phyloP scores from a whole-genome alignment of 164 flowering plant genomes.

The Aristolochia californica region DNA sequence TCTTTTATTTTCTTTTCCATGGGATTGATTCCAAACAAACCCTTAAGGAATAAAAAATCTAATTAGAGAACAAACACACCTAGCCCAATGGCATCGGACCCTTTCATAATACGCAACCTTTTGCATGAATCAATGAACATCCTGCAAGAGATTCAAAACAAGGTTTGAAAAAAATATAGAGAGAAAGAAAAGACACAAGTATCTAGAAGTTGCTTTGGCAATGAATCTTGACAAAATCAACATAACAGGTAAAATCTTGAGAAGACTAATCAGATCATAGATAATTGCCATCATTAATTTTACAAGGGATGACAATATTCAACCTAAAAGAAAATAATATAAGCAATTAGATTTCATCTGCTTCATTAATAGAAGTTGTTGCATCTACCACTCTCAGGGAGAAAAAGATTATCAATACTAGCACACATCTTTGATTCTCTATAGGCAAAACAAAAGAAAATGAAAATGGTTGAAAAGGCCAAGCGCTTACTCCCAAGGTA shows the following conservation, averaged over 20 bases:
- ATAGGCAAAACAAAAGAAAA: too few species aligned
- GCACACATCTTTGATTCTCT: too few species aligned
- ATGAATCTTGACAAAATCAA: too few species aligned
- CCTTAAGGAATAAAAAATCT: neutral
- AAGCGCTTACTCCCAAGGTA: conserved; percentile 86
- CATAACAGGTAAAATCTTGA: too few species aligned
- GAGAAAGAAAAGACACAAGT: too few species aligned
- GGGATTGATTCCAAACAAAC: too few species aligned
- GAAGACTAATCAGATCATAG: too few species aligned
- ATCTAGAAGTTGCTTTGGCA: too few species aligned
- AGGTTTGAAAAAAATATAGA: neutral
- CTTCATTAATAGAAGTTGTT: neutral
- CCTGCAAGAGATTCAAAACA: conserved; percentile 26
- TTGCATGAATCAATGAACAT: conserved; percentile 85
- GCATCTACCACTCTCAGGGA: neutral
- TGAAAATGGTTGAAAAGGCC: too few species aligned
- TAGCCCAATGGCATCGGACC: conserved; percentile 92
- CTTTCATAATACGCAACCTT: conserved; percentile 84
- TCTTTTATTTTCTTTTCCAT: too few species aligned
- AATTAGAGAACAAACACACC: conserved; percentile 28
- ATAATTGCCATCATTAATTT: too few species aligned
- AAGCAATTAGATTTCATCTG: neutral
- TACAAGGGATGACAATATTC: neutral
- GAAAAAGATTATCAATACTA: too few species aligned
- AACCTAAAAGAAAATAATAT: neutral